Percentiles rank a stretch among this genome's conserved stretches.
phyloP scores from a whole-genome alignment of 345 rosid genomes.

The Eucalyptus curtisii region DNA sequence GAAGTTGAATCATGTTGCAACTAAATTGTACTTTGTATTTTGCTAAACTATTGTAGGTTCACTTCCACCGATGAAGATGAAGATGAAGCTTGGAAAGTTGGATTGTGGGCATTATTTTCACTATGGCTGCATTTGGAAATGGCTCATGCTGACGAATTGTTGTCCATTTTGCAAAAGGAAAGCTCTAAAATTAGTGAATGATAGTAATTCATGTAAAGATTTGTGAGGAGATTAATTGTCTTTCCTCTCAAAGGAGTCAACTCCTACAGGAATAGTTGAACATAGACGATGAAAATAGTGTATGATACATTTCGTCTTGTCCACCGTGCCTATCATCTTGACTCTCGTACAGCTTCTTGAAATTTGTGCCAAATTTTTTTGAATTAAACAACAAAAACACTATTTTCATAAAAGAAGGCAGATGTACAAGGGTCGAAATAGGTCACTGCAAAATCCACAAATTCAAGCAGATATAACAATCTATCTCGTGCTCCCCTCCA shows the following conservation, averaged over 20 bases:
- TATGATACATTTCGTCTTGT: slow-evolving; percentile 52
- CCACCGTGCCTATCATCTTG: slow-evolving; percentile 40
- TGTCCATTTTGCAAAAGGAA: background rate
- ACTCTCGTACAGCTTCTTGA: slow-evolving; percentile 52
- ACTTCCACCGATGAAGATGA: background rate
- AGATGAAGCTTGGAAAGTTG: background rate
- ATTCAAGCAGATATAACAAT: background rate
- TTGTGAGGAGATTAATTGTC: too few species aligned
- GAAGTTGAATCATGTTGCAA: background rate
- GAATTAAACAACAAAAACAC: background rate
- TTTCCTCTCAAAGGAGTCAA: too few species aligned
- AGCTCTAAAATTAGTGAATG: background rate
- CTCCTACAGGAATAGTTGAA: slow-evolving; percentile 1
- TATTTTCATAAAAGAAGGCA: background rate
- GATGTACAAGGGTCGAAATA: background rate
- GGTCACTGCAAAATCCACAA: background rate
- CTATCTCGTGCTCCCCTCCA: background rate
- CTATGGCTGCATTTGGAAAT: background rate
- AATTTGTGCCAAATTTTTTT: background rate
- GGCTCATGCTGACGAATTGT: background rate
- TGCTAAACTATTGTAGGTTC: background rate
- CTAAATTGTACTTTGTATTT: too few species aligned
- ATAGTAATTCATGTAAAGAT: too few species aligned
- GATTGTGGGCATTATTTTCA: background rate
- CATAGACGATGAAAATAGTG: slow-evolving; percentile 75